Percentiles rank a stretch among this genome's conserved stretches.
These are phyloP conservation scores for Rhododendron ferrugineum DNA, from an alignment of 148 eudicot species.

Conservation along the genomic window DNA sequence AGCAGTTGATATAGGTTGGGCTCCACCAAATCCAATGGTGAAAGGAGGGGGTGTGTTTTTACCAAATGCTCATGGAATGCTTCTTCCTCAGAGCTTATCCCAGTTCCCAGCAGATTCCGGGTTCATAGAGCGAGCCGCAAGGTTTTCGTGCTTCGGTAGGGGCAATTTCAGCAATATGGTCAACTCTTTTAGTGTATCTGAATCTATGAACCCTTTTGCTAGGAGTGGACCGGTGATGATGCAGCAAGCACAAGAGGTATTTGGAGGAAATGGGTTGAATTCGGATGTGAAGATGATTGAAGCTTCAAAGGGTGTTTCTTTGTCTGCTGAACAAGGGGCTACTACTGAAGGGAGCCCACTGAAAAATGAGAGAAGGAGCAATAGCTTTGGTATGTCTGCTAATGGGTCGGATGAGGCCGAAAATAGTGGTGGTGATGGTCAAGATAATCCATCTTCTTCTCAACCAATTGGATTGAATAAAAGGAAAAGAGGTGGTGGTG, in stretches of 20 bases:
- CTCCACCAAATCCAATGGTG: conserved; percentile 39
- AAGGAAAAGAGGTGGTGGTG: conserved; percentile 56
- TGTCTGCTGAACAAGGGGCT: conserved; percentile 26
- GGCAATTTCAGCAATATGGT: conserved; percentile 59
- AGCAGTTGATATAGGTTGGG: conserved; percentile 31
- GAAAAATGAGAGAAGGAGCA: conserved; percentile 33
- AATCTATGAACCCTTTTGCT: conserved; percentile 33
- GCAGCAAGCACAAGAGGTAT: conserved; percentile 42
- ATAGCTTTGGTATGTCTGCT: conserved; percentile 28
- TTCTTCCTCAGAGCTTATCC: conserved; percentile 59
- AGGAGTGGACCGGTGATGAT: conserved; percentile 28
- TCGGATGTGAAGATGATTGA: conserved; percentile 32
- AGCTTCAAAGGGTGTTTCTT: conserved; percentile 38
- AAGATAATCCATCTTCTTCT: conserved; percentile 42
- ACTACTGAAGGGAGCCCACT: conserved; percentile 31
- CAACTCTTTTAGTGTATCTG: conserved; percentile 51
- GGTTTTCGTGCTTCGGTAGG: conserved; percentile 76
- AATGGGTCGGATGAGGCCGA: conserved; percentile 63
- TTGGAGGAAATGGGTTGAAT: conserved; percentile 28
- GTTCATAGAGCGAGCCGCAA: conserved; percentile 91
- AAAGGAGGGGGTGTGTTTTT: conserved; percentile 50
- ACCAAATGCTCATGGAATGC: conserved; percentile 39
- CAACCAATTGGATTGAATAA: conserved; percentile 55
- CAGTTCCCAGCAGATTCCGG: conserved; percentile 88
- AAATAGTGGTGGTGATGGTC: conserved; percentile 44